phyloP scores from a whole-genome alignment of 2,329 filamentous ascomycete genomes.

The Nakataea oryzae region DNA sequence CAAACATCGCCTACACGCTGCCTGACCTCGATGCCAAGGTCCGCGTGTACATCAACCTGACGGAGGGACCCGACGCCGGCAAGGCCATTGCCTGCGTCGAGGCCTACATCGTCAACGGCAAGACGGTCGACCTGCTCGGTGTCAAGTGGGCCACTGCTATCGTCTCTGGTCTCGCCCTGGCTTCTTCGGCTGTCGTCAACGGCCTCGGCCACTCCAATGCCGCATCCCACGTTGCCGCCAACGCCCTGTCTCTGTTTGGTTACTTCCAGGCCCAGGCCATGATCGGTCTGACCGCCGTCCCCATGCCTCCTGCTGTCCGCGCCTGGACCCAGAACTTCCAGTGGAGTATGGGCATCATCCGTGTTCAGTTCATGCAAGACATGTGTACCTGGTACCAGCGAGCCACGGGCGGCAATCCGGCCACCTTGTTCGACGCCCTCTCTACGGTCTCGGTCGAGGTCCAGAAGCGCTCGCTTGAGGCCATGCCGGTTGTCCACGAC shows the following conservation, averaged over 20 bases:
- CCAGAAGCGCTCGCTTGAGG: slow-evolving; percentile 37
- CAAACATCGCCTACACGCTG: slow-evolving; percentile 69
- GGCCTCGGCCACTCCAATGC: slow-evolving; percentile 80
- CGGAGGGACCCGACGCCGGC: slow-evolving; percentile 29
- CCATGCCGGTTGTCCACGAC: slow-evolving; percentile 11
- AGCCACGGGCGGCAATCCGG: slow-evolving; percentile 68
- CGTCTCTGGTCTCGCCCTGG: slow-evolving; percentile 64
- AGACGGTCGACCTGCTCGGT: slow-evolving; percentile 70
- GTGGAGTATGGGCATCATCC: slow-evolving; percentile 86
- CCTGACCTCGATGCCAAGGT: slow-evolving; percentile 76
- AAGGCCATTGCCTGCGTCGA: slow-evolving; percentile 66
- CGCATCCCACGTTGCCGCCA: slow-evolving; percentile 76
- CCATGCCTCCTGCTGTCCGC: slow-evolving; percentile 68
- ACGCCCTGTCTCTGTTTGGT: slow-evolving; percentile 71
- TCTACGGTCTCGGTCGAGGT: slow-evolving; percentile 64
- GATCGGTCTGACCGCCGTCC: slow-evolving; percentile 65
- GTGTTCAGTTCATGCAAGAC: slow-evolving; percentile 63
- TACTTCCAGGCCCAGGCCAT: slow-evolving; percentile 85
- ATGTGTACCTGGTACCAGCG: slow-evolving; percentile 86
- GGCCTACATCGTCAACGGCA: slow-evolving; percentile 70
- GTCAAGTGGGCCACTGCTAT: slow-evolving; percentile 74
- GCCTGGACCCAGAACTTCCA: slow-evolving; percentile 89
- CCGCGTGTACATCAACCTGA: slow-evolving; percentile 61
- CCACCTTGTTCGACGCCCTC: slow-evolving; percentile 60
- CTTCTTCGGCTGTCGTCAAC: slow-evolving; percentile 71